Evolutionary conservation across 768 basidiomycete genomes (phyloP).

Genomic region (Krasilnikovozyma curviuscula): DNA sequence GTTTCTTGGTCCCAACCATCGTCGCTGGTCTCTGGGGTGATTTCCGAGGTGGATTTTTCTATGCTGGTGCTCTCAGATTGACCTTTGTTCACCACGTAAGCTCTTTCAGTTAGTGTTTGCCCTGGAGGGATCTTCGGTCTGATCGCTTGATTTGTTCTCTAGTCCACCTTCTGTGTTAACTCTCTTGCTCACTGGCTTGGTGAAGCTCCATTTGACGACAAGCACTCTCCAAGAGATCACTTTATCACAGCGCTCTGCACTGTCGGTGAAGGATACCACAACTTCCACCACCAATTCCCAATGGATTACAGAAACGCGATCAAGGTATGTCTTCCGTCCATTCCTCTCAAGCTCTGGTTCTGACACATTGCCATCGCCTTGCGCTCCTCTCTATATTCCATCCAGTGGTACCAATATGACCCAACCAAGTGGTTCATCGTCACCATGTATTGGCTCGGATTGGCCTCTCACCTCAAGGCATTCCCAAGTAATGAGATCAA

Average conservation of each 20-base stretch:
- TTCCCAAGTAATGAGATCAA: constrained; percentile 78
- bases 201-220: constrained; percentile 81
- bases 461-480: constrained; percentile 60
- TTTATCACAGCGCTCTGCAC: constrained; percentile 72
- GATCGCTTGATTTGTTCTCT: background rate
- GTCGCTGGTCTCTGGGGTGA: constrained; percentile 78
- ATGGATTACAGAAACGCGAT: constrained; percentile 95
- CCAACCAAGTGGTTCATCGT: constrained; percentile 86
- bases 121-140: background rate
- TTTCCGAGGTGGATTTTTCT: constrained; percentile 65
- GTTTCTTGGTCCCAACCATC: constrained; percentile 50
- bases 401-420: constrained; percentile 85
- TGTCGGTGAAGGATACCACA: constrained; percentile 93
- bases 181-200: constrained; percentile 94
- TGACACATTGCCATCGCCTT: background rate
- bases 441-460: constrained; percentile 38
- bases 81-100: constrained; percentile 73
- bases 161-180: constrained; percentile 94
- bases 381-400: constrained; percentile 50
- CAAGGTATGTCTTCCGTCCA: constrained; percentile 32
- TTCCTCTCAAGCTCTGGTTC: background rate
- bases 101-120: background rate
- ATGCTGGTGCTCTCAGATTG: constrained; percentile 57
- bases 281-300: constrained; percentile 85
- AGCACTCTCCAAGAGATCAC: constrained; percentile 81